Evolutionary conservation across 1,284 basidiomycete genomes (phyloP), one percentile per base, ranked within the genome.

Genomic region (Uromyces viciae-fabae): DNA sequence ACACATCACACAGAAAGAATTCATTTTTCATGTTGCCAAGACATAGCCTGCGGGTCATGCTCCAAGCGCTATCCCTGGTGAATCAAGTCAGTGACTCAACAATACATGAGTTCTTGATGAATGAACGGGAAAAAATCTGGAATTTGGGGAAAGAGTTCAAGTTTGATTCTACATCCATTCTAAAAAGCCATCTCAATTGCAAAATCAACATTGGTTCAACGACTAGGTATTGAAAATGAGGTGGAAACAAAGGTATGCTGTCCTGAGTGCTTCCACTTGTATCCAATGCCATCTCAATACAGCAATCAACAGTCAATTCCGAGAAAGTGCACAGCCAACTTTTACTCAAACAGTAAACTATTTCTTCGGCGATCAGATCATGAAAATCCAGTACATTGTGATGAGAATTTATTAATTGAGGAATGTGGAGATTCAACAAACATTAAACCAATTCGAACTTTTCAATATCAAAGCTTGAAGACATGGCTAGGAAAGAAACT

Each of bases 341-440:
- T 64, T 36, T 66, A 66, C 38, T 66, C 64, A 17, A n/a, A 42
- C n/a, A 66, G 28, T 42, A 42, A 66, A 66, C 22, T 42, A 66
- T 19, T 42, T 22, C 36, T 36, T 66, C 22, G 43, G 43, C n/a
- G n/a, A n/a, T n/a, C n/a, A 25, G 4, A 17, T 3, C 2, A n/a
- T 25, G 38, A 15, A 66, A 25, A 66, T n/a, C 38, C 40, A 42
- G 64, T 38, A 3, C 5, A 66, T 2, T 66, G 38, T 43, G 38
- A 66, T 3, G 28, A 19, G 14, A 66, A 66, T 25, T 4, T 38
- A 17, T 8, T 38, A 2, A 7, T 38, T 64, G 60, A 64, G n/a
- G n/a, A n/a, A 5, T 19, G 11, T 64, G 60, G 60, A 19, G 40
- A 36, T 15, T 38, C 36, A n/a, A 68, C 22, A 3, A 43, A n/a